A percentile compares a stretch with the other conserved stretches of the same genome.
phyloP scores from a whole-genome alignment of 2,329 filamentous ascomycete species.

The Epichloe uncinata region DNA sequence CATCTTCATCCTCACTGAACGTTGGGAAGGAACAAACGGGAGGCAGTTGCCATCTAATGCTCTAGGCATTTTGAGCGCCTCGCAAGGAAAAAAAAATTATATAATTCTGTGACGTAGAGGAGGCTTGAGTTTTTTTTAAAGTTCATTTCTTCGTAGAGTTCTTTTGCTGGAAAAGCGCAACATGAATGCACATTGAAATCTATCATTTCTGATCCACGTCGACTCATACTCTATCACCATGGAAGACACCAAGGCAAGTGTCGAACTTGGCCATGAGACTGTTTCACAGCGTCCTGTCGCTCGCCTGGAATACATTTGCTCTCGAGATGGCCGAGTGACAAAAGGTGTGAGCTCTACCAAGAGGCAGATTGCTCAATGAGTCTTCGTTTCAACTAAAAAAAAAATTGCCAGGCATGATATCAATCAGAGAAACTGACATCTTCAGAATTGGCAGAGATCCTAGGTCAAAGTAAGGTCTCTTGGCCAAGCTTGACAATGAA shows the following conservation, averaged over 20 bases:
- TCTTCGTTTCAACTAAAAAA: constrained; percentile 1
- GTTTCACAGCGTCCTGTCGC: not conserved
- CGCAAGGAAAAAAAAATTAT: not conserved
- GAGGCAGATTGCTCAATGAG: not conserved
- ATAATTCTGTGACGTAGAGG: not conserved
- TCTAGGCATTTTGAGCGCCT: not conserved
- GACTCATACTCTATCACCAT: constrained; percentile 1
- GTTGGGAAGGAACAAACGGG: not conserved
- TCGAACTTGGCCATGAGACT: not conserved
- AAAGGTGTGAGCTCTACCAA: constrained; percentile 1
- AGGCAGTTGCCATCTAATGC: not conserved
- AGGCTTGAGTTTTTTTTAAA: too few species aligned
- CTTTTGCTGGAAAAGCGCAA: not conserved
- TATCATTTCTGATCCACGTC: not conserved
- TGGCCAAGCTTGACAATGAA: not conserved
- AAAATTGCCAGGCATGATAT: constrained; percentile 14
- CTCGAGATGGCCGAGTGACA: not conserved
- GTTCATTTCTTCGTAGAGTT: not conserved
- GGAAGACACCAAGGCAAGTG: not conserved
- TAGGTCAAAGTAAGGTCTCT: constrained; percentile 17
- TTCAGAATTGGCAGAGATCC: constrained; percentile 24
- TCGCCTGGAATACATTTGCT: constrained; percentile 3
- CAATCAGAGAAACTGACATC: constrained; percentile 18
- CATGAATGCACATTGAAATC: not conserved
- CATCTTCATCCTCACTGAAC: not conserved